Conservation (phyloP, 257 asterid genomes). For the Eustoma russellianum region DNA sequence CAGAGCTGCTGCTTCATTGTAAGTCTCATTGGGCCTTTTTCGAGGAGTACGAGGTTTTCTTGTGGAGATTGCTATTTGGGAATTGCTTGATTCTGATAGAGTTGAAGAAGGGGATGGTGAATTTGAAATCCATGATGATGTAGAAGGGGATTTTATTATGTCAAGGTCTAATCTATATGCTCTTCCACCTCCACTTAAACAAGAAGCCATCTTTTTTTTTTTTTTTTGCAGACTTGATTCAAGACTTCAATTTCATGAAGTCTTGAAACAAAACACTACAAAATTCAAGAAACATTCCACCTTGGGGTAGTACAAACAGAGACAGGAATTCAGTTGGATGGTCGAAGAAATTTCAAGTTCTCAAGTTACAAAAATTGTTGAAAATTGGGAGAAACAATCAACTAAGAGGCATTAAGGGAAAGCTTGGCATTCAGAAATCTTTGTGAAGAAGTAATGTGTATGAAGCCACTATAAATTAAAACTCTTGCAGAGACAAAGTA, state of each 20-base stretch:
- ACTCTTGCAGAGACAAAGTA: neutral
- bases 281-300: neutral
- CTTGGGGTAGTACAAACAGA: neutral
- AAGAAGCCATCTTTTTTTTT: slow-evolving; percentile 65
- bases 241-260: neutral
- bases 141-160: slow-evolving; percentile 58
- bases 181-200: slow-evolving; percentile 66
- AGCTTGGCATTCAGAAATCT: slow-evolving; percentile 3
- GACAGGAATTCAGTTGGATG: no score
- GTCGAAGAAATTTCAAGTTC: no score
- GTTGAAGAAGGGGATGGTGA: slow-evolving; percentile 86
- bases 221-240: neutral
- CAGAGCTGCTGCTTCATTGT: slow-evolving; percentile 84
- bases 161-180: slow-evolving; percentile 66
- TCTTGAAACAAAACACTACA: neutral
- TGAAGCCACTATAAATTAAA: neutral
- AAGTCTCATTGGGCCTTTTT: slow-evolving; percentile 76
- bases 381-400: neutral
- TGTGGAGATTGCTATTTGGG: slow-evolving; percentile 55
- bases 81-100: slow-evolving; percentile 66
- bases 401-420: slow-evolving; percentile 1
- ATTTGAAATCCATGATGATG: slow-evolving; percentile 62
- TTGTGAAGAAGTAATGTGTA: slow-evolving; percentile 16
- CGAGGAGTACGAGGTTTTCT: slow-evolving; percentile 85
- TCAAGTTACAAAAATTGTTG: neutral